Percentiles rank a stretch among this genome's conserved stretches.
These are phyloP conservation scores for Fusarium ambrosium DNA, from an alignment of 2,329 filamentous ascomycete genomes.

Conservation along the genomic window DNA sequence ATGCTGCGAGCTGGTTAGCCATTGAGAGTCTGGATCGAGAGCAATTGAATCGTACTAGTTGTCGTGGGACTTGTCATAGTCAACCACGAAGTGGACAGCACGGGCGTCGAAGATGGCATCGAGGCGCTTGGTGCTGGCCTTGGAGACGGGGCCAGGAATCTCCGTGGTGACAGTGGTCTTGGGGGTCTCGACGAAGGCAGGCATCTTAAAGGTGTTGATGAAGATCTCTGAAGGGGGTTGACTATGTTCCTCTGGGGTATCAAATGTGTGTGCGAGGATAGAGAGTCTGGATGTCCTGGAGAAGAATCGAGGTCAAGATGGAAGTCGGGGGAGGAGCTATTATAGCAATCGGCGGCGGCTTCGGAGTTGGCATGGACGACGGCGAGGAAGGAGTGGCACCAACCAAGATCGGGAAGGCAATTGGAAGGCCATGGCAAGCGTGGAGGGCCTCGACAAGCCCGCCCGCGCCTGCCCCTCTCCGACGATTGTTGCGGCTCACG, in stretches of 20 bases:
- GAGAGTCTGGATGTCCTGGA: constrained; percentile 35
- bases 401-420: constrained; percentile 26
- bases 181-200: constrained; percentile 50
- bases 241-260: constrained; percentile 29
- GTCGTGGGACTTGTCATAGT: constrained; percentile 65
- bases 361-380: constrained; percentile 18
- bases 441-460: constrained; percentile 34
- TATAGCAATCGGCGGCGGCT: constrained; percentile 43
- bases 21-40: neutral
- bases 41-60: constrained; percentile 57
- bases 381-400: constrained; percentile 24
- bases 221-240: constrained; percentile 13
- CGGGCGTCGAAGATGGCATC: constrained; percentile 65
- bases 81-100: constrained; percentile 65
- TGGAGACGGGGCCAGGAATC: constrained; percentile 57
- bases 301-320: constrained; percentile 27
- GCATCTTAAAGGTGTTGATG: constrained; percentile 46
- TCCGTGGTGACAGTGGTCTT: constrained; percentile 54
- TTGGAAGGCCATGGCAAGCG: neutral
- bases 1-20: constrained; percentile 49
- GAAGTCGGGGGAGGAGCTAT: constrained; percentile 43
- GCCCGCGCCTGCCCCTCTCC: constrained; percentile 11
- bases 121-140: constrained; percentile 57
- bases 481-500: constrained; percentile 39
- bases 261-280: constrained; percentile 25